phyloP scores from a whole-genome alignment of 1,284 basidiomycete genomes.

The Cutaneotrichosporon cutaneum region DNA sequence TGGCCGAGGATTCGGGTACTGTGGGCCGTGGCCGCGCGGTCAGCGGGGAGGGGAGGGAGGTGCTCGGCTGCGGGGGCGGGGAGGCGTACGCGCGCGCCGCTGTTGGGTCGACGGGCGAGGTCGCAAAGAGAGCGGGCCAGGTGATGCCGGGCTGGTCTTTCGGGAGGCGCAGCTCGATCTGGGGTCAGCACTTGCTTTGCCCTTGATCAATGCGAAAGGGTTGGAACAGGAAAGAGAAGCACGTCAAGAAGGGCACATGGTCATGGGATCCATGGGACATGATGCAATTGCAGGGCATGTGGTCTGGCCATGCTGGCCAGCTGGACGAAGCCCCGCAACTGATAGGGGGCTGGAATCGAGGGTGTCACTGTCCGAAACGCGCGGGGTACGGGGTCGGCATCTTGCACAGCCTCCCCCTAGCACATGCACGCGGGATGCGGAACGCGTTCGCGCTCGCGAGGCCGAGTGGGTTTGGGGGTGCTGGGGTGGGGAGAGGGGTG shows the following conservation, averaged over 20 bases:
- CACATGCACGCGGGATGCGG: not conserved
- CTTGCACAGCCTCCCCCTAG: not conserved
- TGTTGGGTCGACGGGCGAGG: constrained; percentile 9
- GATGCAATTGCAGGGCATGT: not conserved
- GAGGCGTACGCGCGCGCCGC: constrained; percentile 5
- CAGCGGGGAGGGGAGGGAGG: constrained; percentile 1
- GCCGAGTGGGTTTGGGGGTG: not conserved
- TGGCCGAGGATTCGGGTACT: not conserved
- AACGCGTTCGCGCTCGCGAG: not conserved
- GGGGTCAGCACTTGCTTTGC: constrained; percentile 7
- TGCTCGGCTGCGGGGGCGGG: not conserved
- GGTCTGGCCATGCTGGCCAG: no score
- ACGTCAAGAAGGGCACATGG: not conserved
- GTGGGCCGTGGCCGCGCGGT: constrained; percentile 3
- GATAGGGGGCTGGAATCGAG: not conserved
- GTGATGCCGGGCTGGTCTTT: constrained; percentile 50
- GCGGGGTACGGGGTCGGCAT: constrained; percentile 1
- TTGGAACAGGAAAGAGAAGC: not conserved
- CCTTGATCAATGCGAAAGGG: no score
- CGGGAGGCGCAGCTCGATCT: constrained; percentile 49
- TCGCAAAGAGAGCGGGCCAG: constrained; percentile 57
- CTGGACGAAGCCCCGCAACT: not conserved
- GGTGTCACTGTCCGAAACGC: constrained; percentile 3
- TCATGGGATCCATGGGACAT: not conserved
- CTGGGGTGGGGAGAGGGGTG: not conserved